A percentile compares a stretch with the other conserved stretches of the same genome.
Evolutionary conservation across 2,329 filamentous ascomycete species (phyloP).

Genomic region (Talaromyces piceae): DNA sequence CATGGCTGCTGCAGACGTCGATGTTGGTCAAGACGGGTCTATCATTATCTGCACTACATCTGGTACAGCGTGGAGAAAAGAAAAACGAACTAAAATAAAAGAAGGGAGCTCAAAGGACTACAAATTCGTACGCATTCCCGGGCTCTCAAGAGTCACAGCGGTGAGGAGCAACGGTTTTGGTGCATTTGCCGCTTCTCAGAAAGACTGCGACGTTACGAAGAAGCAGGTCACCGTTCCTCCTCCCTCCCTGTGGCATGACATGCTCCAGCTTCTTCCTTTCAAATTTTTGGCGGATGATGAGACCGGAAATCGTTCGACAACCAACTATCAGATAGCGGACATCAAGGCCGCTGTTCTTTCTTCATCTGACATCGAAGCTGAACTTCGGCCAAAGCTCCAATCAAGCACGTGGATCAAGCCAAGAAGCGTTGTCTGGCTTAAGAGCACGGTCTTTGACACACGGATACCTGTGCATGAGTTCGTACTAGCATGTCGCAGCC

Average conservation of each 20-base stretch:
- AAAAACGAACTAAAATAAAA: constrained; percentile 75
- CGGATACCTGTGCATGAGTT: constrained; percentile 77
- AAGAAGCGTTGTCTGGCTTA: constrained; percentile 34
- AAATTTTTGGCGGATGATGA: constrained; percentile 47
- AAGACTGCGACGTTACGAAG: constrained; percentile 73
- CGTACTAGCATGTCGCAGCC: constrained; percentile 67
- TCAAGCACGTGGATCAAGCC: constrained; percentile 15
- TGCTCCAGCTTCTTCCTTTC: constrained; percentile 64
- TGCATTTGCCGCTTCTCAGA: constrained; percentile 78
- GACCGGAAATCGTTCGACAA: constrained; percentile 4
- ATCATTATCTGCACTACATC: constrained; percentile 90
- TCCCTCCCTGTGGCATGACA: constrained; percentile 66
- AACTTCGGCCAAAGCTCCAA: constrained; percentile 25
- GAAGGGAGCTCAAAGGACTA: constrained; percentile 73
- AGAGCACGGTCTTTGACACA: constrained; percentile 58
- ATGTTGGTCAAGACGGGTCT: constrained; percentile 84
- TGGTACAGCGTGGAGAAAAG: constrained; percentile 85
- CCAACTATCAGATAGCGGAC: constrained; percentile 13
- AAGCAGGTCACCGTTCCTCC: constrained; percentile 60
- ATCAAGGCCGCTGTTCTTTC: constrained; percentile 37
- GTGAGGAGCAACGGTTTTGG: constrained; percentile 86
- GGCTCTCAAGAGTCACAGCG: constrained; percentile 73
- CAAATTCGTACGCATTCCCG: constrained; percentile 88
- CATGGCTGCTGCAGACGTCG: constrained; percentile 78
- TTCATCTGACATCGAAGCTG: constrained; percentile 39